phyloP scores from a whole-genome alignment of 305 asterid species.

The Fraxinus nigra region DNA sequence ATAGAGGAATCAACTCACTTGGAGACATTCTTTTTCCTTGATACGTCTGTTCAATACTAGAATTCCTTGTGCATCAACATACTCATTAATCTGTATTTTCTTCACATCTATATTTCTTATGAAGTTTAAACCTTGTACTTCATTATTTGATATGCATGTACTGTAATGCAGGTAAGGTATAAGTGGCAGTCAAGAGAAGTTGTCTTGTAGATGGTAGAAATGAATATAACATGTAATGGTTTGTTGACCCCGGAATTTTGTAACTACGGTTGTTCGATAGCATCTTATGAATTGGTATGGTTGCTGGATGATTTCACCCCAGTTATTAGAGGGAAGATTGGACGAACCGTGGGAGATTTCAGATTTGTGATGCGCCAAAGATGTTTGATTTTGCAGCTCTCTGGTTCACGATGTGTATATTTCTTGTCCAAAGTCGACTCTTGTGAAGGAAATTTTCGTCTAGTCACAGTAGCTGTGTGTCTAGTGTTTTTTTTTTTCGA shows the following conservation, averaged over 20 bases:
- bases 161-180: slow-evolving; percentile 35
- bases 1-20: background rate
- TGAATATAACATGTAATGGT: slow-evolving; percentile 33
- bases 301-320: slow-evolving; percentile 14
- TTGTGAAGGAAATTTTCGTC: slow-evolving; percentile 1
- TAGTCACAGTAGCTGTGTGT: slow-evolving; percentile 26
- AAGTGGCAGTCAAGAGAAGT: slow-evolving; percentile 37
- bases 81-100: background rate
- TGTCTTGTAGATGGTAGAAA: slow-evolving; percentile 40
- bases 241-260: slow-evolving; percentile 37
- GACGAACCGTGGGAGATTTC: slow-evolving; percentile 18
- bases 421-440: slow-evolving; percentile 16
- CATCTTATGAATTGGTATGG: slow-evolving; percentile 31
- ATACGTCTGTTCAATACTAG: background rate
- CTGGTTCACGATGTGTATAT: slow-evolving; percentile 28
- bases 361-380: slow-evolving; percentile 18
- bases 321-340: slow-evolving; percentile 20
- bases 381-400: slow-evolving; percentile 23
- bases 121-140: background rate
- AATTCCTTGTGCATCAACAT: background rate
- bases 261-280: slow-evolving; percentile 30
- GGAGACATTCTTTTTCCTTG: background rate
- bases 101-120: background rate
- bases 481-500: background rate
- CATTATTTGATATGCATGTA: slow-evolving; percentile 1